Evolutionary conservation across 208 protist species (phyloP), one percentile per base, ranked within the genome.

Genomic region (Trypanosoma cruzi): DNA sequence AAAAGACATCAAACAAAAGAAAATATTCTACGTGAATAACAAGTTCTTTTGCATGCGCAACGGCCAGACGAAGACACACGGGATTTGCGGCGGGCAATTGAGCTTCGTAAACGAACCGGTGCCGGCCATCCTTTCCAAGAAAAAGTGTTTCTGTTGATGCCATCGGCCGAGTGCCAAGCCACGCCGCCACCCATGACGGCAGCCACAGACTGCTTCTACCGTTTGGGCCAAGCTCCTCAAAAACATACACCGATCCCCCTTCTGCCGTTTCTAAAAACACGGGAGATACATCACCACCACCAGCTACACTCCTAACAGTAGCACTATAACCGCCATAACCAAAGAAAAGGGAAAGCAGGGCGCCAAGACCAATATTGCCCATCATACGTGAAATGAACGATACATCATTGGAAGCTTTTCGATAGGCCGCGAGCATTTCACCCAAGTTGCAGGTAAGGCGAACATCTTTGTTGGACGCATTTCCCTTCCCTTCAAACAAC

Each of bases 1-100:
- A 93, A 60, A 88, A 56, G 0, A 24, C 24, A 55, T 92, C 86
- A 59, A 86, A 81, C 13, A 62, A 46, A 22, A 80, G 48, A 13
- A 31, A 44, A 31, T 88, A 75, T 7, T 81, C 71, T 24, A 92
- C 34, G 28, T 76, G 64, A 0, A 89, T 42, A 0, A 42, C 59
- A 5, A 92, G 32, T 2, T 32, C 60, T 8, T 24, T 16, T 7
- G 56, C 48, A 42, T 62, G 29, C 4, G 57, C 71, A 13, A 48
- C 22, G 16, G 64, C 42, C 10, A 76, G 48, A 22, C 71, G 64
- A 68, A 76, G 34, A 60, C 71, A 76, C 0, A 76, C 64, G 11
- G 71, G 71, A 29, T 54, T 76, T n/a, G 58, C 57, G 3, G 42
- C 57, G 4, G 63, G 71, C 8, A 71, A 13, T 42, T 65, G 6